phyloP scores from a whole-genome alignment of 148 eudicot genomes.

The Heliosperma pusillum region DNA sequence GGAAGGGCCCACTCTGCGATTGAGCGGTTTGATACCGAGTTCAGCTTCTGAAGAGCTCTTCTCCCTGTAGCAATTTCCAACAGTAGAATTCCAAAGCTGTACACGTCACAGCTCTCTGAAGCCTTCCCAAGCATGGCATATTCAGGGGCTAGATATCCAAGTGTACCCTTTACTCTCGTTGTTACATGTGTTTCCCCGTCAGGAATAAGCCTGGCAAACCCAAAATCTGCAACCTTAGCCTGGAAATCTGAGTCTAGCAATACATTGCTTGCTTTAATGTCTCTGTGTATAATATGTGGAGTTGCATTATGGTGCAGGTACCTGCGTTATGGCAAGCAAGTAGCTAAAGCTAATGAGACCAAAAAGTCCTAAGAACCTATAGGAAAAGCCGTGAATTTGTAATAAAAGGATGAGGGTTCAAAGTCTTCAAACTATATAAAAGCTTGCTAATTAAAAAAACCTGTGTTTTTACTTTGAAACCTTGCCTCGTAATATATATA shows the following conservation, averaged over 20 bases:
- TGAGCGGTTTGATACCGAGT: conserved; percentile 34
- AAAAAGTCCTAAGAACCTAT: no score
- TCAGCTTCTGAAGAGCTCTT: conserved; percentile 63
- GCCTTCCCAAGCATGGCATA: conserved; percentile 76
- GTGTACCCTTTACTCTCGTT: conserved; percentile 65
- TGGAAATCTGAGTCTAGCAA: conserved; percentile 69
- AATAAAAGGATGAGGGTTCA: no score
- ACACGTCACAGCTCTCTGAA: conserved; percentile 77
- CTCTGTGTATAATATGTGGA: conserved; percentile 92
- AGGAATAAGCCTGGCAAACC: conserved; percentile 73
- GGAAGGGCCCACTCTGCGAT: conserved; percentile 85
- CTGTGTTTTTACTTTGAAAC: no score
- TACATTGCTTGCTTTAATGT: conserved; percentile 87
- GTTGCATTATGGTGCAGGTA: conserved; percentile 84
- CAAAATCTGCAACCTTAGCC: conserved; percentile 81
- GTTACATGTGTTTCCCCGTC: conserved; percentile 73
- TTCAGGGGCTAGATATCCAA: conserved; percentile 84
- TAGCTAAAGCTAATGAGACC: neutral
- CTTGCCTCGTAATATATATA: no score
- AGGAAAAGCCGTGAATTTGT: neutral
- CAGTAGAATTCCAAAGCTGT: conserved; percentile 84
- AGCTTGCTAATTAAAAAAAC: no score
- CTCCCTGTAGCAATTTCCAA: conserved; percentile 81
- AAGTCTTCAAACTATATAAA: no score
- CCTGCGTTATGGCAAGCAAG: conserved; percentile 33